Base-by-base conservation (phyloP, 73 alveolate species). In the Paramecium primaurelia region DNA sequence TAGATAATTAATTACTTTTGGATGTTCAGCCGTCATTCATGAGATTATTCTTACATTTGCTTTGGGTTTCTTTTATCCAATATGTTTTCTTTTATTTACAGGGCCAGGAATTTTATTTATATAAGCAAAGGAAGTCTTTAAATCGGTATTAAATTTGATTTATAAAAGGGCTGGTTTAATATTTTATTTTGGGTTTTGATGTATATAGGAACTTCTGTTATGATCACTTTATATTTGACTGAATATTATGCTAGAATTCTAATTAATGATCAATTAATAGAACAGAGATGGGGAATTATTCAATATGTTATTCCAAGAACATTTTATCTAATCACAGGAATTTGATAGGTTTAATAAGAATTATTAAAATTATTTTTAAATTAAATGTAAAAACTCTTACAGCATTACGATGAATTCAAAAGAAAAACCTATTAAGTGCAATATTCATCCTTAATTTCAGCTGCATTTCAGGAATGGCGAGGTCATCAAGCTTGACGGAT, bases 101-200 rank as follows among this genome's bases (percentile, higher is more conserved):
- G 99, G 99, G 0, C 98, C 99, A 12, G 99, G 99, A 44, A 96
- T 95, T 12, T 75, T 97, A 44, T 92, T 96, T 44, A 93, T 97
- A 1, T 45, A 86, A 86, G 59, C 58, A 38, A 30, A 87, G 60
- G 54, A 60, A 28, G 45, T 87, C 37, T 59, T 58, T 58, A 28
- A 64, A 73, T 26, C 37, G 58, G 68, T 59, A 86, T 32, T 86
- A 3, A 40, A 3, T 11, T 11, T 11, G 3, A 64, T 8, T 22
- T 32, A 32, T 32, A 8, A 7, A 32, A 64, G 59, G 59, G 59
- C n/a, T 73, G 87, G 87, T 37, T 87, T 49, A 87, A 87, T n/a
- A 87, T 87, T 7, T 32, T 77, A 14, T 87, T 87, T 14, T 87
- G 93, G 93, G 45, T 87, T 26, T 77, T 60, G 20, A 87, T 87